These are phyloP conservation scores for Cyberlindnera veronae DNA, from an alignment of 805 yeast genomes.

Conservation along the genomic window DNA sequence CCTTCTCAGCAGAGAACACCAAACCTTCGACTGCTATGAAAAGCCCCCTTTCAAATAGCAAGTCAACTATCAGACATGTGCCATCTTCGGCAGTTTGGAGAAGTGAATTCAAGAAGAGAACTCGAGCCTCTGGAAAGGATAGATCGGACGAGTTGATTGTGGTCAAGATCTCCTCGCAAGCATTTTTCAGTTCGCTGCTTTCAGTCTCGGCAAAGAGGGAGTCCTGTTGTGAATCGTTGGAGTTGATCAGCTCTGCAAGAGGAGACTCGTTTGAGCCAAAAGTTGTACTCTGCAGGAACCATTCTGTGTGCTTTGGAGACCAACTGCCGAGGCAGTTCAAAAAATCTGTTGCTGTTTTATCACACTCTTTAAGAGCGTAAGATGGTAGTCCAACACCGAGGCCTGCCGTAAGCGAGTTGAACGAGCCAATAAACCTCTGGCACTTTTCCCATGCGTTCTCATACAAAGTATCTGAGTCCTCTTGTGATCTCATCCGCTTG, in stretches of 20 bases:
- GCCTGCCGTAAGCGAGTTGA: constrained; percentile 8
- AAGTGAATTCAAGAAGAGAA: constrained; percentile 28
- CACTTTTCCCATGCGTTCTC: background rate
- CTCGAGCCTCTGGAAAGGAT: constrained; percentile 39
- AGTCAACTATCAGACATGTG: constrained; percentile 34
- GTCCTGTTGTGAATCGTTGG: constrained; percentile 27
- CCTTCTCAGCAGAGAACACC: constrained; percentile 8
- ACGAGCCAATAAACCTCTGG: constrained; percentile 8
- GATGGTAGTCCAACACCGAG: constrained; percentile 1
- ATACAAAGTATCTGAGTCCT: constrained; percentile 19
- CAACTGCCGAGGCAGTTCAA: constrained; percentile 16
- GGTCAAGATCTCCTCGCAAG: constrained; percentile 25
- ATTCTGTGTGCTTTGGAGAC: constrained; percentile 29
- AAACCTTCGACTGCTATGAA: constrained; percentile 14
- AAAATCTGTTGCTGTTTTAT: constrained; percentile 11
- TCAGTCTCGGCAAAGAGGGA: constrained; percentile 6
- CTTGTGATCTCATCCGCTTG: constrained; percentile 35
- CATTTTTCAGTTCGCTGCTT: constrained; percentile 17
- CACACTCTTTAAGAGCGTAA: constrained; percentile 8
- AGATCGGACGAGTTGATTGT: constrained; percentile 25
- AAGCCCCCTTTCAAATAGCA: constrained; percentile 34
- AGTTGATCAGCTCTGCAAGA: constrained; percentile 30
- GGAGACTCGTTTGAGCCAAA: constrained; percentile 17
- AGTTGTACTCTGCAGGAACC: constrained; percentile 17
- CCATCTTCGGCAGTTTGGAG: constrained; percentile 16